Evolutionary conservation across 2,329 filamentous ascomycete genomes (phyloP), one percentile per base, ranked within the genome.

Genomic region (Pseudogymnoascus sp.): DNA sequence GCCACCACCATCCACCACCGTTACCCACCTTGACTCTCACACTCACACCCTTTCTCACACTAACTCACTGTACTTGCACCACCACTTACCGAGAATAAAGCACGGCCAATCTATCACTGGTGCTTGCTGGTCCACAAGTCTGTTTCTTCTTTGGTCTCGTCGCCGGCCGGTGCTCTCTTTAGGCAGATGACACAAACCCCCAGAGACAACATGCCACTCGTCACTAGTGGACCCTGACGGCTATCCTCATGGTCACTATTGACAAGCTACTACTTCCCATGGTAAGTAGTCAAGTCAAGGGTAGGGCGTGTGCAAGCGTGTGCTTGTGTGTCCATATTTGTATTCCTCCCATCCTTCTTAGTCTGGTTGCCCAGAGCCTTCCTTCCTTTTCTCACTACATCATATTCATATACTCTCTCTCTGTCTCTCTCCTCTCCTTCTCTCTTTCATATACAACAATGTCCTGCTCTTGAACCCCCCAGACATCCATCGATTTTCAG

Each of bases 371-470:
- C 21, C 42, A 26, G 42, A 47, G 42, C 42, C 42, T 47, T 47
- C 42, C 42, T 47, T 47, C 42, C 42, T 26, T 47, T 47, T 47
- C 42, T 47, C 42, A 47, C 42, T 47, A 47, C 42, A 47, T 47
- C 42, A 47, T 47, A 47, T 47, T 47, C 42, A 47, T 47, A 47
- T 47, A 47, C 42, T 47, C 42, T 47, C 42, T 47, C 21, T 47
- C 42, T 47, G 42, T 44, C 42, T 44, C 42, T 47, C 42, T n/a
- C 11, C 21, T 47, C 42, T 26, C 42, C 26, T 26, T 47, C 42
- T 26, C 42, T 47, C 42, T 47, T 47, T 47, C 42, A 47, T 47
- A 29, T 44, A 44, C 40, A 26, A 11, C 31, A 33, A 33, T 47
- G 42, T n/a, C 42, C 42, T 47, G 21, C 42, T 47, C 42, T 47